These are phyloP conservation scores for Peronosclerospora sorghi DNA, from an alignment of 352 stramenopile genomes.

Conservation along the genomic window DNA sequence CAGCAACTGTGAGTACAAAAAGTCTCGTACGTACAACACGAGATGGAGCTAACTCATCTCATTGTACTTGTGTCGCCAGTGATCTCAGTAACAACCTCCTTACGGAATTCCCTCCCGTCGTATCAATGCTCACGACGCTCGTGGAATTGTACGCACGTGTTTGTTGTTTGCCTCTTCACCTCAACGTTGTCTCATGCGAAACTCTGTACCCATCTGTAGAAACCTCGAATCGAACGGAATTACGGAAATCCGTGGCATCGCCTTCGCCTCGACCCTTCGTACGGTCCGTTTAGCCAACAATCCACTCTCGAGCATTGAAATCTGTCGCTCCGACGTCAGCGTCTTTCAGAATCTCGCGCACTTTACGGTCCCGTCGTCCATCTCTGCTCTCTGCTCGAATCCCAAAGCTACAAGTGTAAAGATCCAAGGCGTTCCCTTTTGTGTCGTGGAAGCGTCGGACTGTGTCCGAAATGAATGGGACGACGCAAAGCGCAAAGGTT, in stretches of 20 bases:
- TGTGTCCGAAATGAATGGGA: slow-evolving; percentile 16
- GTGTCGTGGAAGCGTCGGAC: slow-evolving; percentile 20
- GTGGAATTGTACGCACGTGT: slow-evolving; percentile 33
- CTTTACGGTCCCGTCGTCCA: slow-evolving; percentile 21
- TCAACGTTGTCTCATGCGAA: too few species aligned
- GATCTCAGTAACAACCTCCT: slow-evolving; percentile 53
- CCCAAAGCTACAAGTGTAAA: slow-evolving; percentile 9
- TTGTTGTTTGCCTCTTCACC: too few species aligned
- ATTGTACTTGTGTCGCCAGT: slow-evolving; percentile 8
- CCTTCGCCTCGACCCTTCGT: slow-evolving; percentile 40
- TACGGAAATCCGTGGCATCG: slow-evolving; percentile 31
- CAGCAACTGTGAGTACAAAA: slow-evolving; percentile 42
- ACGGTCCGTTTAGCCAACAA: slow-evolving; percentile 35
- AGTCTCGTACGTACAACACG: too few species aligned
- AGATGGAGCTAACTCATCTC: too few species aligned
- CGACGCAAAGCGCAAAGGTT: too few species aligned
- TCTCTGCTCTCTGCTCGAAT: slow-evolving; percentile 23
- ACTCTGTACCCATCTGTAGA: slow-evolving; percentile 19
- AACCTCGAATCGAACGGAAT: slow-evolving; percentile 52
- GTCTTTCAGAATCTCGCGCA: slow-evolving; percentile 23
- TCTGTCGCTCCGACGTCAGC: slow-evolving; percentile 32
- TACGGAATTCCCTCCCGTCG: slow-evolving; percentile 28
- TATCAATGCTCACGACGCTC: slow-evolving; percentile 37
- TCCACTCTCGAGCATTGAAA: slow-evolving; percentile 32
- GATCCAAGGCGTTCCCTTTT: slow-evolving; percentile 29